phyloP scores from a whole-genome alignment of 768 basidiomycete genomes.

The Naganishia randhawae region DNA sequence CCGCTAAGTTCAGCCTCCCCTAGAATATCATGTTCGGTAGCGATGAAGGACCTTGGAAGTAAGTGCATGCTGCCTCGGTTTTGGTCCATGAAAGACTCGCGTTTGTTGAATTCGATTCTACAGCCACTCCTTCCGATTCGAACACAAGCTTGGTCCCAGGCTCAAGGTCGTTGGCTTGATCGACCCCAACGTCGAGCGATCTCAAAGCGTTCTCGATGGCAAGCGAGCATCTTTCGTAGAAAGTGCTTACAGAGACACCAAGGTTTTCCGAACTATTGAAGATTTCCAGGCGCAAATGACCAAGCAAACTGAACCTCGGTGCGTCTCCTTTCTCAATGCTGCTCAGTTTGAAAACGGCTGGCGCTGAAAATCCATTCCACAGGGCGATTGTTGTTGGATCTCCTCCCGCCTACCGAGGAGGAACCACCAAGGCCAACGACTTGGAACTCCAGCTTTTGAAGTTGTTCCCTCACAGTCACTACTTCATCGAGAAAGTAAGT shows the following conservation, averaged over 20 bases:
- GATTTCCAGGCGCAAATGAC: slow-evolving; percentile 71
- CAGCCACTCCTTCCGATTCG: slow-evolving; percentile 55
- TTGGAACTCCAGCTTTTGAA: slow-evolving; percentile 83
- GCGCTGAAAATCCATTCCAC: neutral
- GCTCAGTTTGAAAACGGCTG: too few species aligned
- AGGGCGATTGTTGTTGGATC: slow-evolving; percentile 80
- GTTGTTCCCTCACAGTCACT: slow-evolving; percentile 77
- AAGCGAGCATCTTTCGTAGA: slow-evolving; percentile 91
- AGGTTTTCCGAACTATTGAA: slow-evolving; percentile 75
- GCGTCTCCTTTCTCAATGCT: slow-evolving; percentile 29
- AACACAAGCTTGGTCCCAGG: slow-evolving; percentile 84
- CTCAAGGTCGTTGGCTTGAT: slow-evolving; percentile 93
- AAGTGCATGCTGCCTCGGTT: slow-evolving; percentile 30
- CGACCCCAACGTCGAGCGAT: slow-evolving; percentile 81
- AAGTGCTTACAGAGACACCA: slow-evolving; percentile 83
- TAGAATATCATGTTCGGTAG: slow-evolving; percentile 93
- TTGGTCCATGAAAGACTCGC: neutral
- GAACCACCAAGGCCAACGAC: slow-evolving; percentile 68
- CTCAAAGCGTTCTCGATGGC: slow-evolving; percentile 70
- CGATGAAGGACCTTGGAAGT: slow-evolving; percentile 52
- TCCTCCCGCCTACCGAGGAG: slow-evolving; percentile 89
- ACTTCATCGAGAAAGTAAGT: slow-evolving; percentile 76
- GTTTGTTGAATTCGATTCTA: slow-evolving; percentile 44
- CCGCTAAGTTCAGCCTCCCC: neutral
- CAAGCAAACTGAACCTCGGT: slow-evolving; percentile 61